phyloP scores from a whole-genome alignment of 306 rosid genomes.

The Hippophae tibetana region DNA sequence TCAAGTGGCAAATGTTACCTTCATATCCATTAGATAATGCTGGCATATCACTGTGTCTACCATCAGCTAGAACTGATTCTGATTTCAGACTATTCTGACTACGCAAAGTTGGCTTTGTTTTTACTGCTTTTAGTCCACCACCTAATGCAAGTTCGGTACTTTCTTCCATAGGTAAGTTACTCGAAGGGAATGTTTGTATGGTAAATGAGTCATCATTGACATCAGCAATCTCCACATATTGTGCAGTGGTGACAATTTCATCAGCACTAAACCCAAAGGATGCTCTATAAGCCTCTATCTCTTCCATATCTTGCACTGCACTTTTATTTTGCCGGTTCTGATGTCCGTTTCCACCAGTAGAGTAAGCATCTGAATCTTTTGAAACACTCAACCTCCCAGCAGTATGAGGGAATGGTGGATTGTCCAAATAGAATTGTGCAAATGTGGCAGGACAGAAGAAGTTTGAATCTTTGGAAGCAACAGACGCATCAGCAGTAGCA shows the following conservation, averaged over 20 bases:
- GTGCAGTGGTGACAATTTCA: constrained; percentile 78
- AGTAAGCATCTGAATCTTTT: constrained; percentile 83
- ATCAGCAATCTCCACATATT: constrained; percentile 91
- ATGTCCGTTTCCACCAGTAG: constrained; percentile 67
- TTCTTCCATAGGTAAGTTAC: constrained; percentile 46
- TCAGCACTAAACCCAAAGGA: constrained; percentile 99
- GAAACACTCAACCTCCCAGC: constrained; percentile 97
- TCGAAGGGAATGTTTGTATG: constrained; percentile 66
- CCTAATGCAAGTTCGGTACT: constrained; percentile 42
- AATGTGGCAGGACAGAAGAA: constrained; percentile 97
- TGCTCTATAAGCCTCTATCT: constrained; percentile 95
- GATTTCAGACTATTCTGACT: constrained; percentile 35
- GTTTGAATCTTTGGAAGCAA: constrained; percentile 80
- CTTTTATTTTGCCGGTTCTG: constrained; percentile 67
- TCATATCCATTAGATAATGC: constrained; percentile 36
- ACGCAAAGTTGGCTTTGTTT: constrained; percentile 31
- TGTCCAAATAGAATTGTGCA: constrained; percentile 92
- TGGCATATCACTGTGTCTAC: constrained; percentile 27
- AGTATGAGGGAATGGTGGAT: constrained; percentile 88
- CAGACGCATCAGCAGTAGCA: constrained; percentile 38
- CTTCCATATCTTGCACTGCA: constrained; percentile 96
- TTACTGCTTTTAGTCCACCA: constrained; percentile 45
- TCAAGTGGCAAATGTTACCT: constrained; percentile 42
- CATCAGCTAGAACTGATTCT: constrained; percentile 32
- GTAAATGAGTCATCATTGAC: constrained; percentile 91